Evolutionary conservation across 805 yeast genomes (phyloP), one percentile per base, ranked within the genome.

Genomic region (Wickerhamia fluorescens): DNA sequence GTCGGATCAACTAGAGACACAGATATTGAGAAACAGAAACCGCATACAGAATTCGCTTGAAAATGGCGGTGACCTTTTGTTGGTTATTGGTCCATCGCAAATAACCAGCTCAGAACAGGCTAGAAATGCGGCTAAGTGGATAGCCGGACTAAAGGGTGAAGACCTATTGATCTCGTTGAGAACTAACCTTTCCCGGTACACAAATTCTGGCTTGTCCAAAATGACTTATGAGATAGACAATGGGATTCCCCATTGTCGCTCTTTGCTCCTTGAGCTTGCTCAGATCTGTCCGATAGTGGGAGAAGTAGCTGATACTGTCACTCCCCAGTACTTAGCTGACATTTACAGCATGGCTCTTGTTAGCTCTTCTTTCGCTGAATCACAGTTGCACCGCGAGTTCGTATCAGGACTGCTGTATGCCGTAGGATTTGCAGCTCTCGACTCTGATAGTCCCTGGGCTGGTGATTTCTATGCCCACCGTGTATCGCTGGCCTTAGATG

Each of bases 291-390:
- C 75, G 2, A 39, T 71, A 12, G 67, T 64, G 2, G 68, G 68
- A 8, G 65, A 61, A 31, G 44, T 65, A 28, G 51, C 65, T 14
- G 74, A 69, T 42, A 66, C 72, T 2, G 53, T 71, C 20, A 58
- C 73, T 3, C 74, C 75, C 1, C 74, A 70, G 34, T 71, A 64
- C 45, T 56, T 65, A 26, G 51, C 69, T 1, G 78, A 71, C 41
- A 47, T 68, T 33, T 66, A 57, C 42, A 53, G 69, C 35, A 38
- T 68, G 15, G 71, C 71, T 0, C 39, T 67, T 17, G 56, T 71
- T 5, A 59, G 64, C 18, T 55, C 71, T 3, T 51, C 65, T 3
- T 52, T 66, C 23, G 38, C 61, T 17, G 75, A 71, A 44, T 65
- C 70, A 16, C 75, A 68, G 41, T 43, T 65, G 32, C 73, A 69